Conservation (phyloP, 2,329 filamentous ascomycete genomes). For the Paecilomyces dactylethromorphus region DNA sequence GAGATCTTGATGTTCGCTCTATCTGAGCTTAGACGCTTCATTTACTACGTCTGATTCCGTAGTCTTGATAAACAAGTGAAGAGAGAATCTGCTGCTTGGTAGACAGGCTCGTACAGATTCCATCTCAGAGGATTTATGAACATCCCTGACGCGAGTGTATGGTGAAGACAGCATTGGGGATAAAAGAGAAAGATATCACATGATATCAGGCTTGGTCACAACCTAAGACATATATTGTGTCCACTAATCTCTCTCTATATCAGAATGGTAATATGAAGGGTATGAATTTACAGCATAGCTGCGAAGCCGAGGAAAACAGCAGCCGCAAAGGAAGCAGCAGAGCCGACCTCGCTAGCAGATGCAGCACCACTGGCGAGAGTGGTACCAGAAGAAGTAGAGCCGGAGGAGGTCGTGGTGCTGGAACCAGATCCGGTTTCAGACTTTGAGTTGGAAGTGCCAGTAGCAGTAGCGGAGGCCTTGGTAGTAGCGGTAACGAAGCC, state of each 20-base stretch:
- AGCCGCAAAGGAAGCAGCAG: constrained; percentile 30
- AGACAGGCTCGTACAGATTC: neutral
- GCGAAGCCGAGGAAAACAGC: constrained; percentile 36
- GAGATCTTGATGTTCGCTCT: neutral
- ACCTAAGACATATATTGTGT: neutral
- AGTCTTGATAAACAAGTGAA: neutral
- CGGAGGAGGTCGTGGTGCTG: constrained; percentile 11
- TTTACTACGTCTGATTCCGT: neutral
- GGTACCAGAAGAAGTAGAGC: constrained; percentile 14
- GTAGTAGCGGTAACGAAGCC: constrained; percentile 6
- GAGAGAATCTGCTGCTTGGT: neutral
- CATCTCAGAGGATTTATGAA: neutral
- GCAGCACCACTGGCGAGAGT: constrained; percentile 17
- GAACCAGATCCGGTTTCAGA: constrained; percentile 11
- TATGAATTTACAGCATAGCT: constrained; percentile 25
- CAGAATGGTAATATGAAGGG: neutral
- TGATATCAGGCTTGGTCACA: neutral
- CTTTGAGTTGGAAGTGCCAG: constrained; percentile 12
- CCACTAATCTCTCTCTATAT: neutral
- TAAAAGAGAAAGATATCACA: neutral
- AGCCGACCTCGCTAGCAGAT: constrained; percentile 26
- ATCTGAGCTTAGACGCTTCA: neutral
- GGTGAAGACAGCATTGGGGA: neutral
- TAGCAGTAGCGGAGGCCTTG: constrained; percentile 5
- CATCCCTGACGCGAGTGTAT: neutral